These are phyloP conservation scores for Termitomyces sp. DNA, from an alignment of 768 basidiomycete genomes.

Conservation along the genomic window DNA sequence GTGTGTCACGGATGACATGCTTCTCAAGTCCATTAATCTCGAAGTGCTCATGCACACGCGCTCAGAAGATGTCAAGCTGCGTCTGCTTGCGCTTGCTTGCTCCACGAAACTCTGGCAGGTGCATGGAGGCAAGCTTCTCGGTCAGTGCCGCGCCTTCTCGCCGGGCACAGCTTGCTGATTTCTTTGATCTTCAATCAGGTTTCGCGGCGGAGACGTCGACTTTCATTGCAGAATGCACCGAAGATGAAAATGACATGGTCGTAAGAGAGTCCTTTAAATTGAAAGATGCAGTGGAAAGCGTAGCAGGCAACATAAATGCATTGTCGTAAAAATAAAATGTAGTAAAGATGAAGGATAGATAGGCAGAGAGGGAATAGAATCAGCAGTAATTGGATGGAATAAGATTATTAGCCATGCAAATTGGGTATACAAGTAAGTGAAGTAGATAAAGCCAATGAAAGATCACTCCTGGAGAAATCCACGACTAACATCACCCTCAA, in stretches of 20 bases:
- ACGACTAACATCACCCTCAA: constrained; percentile 20
- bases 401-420: not conserved
- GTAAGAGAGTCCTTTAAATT: constrained; percentile 63
- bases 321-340: constrained; percentile 20
- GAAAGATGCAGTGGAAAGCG: constrained; percentile 66
- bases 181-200: constrained; percentile 32
- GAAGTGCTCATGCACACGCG: constrained; percentile 86
- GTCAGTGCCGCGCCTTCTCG: constrained; percentile 32
- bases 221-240: constrained; percentile 82
- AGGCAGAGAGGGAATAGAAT: not conserved
- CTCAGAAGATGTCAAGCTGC: constrained; percentile 67
- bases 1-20: constrained; percentile 45
- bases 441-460: not conserved
- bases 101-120: constrained; percentile 71
- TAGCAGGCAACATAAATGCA: constrained; percentile 60
- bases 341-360: constrained; percentile 15
- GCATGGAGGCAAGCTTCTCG: constrained; percentile 70
- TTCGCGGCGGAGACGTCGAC: constrained; percentile 78
- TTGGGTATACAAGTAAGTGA: constrained; percentile 5
- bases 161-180: not conserved
- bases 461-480: constrained; percentile 10
- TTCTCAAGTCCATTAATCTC: constrained; percentile 80
- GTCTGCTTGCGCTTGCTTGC: constrained; percentile 66
- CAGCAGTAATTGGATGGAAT: not conserved
- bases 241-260: constrained; percentile 85